Percentiles rank a stretch among this genome's conserved stretches.
Evolutionary conservation across 306 rosid species (phyloP).

Genomic region (Prinsepia uniflora): DNA sequence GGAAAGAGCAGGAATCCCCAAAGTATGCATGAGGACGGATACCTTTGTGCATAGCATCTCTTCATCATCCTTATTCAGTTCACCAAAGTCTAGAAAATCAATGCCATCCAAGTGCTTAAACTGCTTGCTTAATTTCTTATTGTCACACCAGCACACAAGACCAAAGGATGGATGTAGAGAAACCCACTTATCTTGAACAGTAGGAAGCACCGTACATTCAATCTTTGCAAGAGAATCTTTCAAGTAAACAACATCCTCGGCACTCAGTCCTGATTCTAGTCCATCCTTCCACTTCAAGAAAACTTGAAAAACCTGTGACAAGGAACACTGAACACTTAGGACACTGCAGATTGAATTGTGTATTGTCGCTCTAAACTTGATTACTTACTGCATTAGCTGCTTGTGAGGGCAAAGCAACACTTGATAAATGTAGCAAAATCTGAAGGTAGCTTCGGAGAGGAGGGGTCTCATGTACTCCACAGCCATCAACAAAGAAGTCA

Average conservation of each 20-base stretch:
- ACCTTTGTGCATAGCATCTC: conserved; percentile 46
- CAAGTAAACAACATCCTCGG: conserved; percentile 53
- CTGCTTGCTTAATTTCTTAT: conserved; percentile 53
- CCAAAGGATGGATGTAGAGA: conserved; percentile 83
- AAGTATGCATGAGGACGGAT: conserved; percentile 55
- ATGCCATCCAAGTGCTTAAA: conserved; percentile 63
- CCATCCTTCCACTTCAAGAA: conserved; percentile 78
- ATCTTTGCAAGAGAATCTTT: conserved; percentile 56
- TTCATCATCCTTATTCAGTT: conserved; percentile 40
- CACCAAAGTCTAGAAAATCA: conserved; percentile 62
- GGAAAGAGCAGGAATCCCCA: conserved; percentile 84
- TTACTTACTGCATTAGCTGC: conserved; percentile 65
- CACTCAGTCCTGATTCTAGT: conserved; percentile 54
- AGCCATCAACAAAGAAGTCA: conserved; percentile 66
- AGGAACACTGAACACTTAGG: conserved; percentile 26
- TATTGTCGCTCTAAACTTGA: conserved; percentile 9
- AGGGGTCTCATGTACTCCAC: conserved; percentile 67
- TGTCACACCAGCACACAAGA: conserved; percentile 85
- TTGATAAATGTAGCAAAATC: conserved; percentile 73
- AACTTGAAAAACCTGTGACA: conserved; percentile 67
- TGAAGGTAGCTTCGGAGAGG: conserved; percentile 68
- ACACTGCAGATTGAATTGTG: conserved; percentile 16
- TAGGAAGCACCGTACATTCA: conserved; percentile 75
- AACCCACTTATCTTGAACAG: conserved; percentile 86
- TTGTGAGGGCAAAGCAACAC: conserved; percentile 62